A percentile compares a stretch with the other conserved stretches of the same genome.
phyloP scores from a whole-genome alignment of 306 rosid genomes.

The Sphenostylis stenocarpa region DNA sequence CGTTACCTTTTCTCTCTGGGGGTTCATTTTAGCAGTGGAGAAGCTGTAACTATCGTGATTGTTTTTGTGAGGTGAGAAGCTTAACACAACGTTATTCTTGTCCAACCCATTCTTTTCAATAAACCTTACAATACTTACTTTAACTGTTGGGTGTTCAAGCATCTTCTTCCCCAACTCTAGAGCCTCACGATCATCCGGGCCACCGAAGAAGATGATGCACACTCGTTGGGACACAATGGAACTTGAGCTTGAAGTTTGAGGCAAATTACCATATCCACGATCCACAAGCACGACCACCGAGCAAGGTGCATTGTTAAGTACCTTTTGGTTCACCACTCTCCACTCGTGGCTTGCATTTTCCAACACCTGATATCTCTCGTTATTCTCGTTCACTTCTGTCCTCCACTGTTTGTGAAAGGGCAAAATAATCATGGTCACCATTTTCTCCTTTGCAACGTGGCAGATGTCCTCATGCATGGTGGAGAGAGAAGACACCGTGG shows the following conservation, averaged over 20 bases:
- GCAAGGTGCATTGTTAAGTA: constrained; percentile 69
- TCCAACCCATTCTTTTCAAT: constrained; percentile 27
- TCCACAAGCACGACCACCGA: constrained; percentile 75
- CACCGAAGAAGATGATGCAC: constrained; percentile 73
- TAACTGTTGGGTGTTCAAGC: constrained; percentile 65
- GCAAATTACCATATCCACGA: constrained; percentile 53
- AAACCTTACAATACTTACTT: constrained; percentile 48
- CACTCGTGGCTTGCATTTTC: constrained; percentile 68
- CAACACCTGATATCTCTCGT: constrained; percentile 1
- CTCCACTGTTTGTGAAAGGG: constrained; percentile 77
- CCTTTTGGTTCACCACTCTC: constrained; percentile 74
- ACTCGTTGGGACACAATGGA: constrained; percentile 25
- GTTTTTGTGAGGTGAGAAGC: constrained; percentile 31
- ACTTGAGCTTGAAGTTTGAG: constrained; percentile 30
- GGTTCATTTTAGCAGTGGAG: constrained; percentile 53
- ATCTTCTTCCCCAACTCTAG: constrained; percentile 62
- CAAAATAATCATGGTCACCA: constrained; percentile 65
- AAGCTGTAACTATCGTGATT: constrained; percentile 52
- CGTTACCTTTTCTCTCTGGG: constrained; percentile 57
- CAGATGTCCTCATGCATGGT: constrained; percentile 82
- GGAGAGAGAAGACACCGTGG: constrained; percentile 62
- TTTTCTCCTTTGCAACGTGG: constrained; percentile 71
- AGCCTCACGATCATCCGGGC: constrained; percentile 85
- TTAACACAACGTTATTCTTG: constrained; percentile 29
- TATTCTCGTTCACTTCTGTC: constrained; percentile 1